Base-by-base conservation (phyloP, 345 rosid species). In the Salix viminalis region DNA sequence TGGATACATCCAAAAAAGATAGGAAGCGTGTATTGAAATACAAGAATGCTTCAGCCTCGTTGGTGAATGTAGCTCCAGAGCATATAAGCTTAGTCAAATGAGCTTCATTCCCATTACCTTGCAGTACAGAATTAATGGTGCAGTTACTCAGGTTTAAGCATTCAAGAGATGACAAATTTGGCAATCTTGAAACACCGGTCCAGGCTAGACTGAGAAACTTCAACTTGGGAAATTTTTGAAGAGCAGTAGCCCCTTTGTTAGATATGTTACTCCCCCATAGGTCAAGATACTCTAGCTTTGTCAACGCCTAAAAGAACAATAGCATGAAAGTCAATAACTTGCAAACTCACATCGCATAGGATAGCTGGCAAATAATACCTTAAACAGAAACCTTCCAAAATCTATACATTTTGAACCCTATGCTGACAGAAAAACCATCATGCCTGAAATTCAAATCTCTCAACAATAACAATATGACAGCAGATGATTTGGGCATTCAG, bases 231-330 rank as follows among this genome's bases (percentile, higher is more conserved):
- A 95, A 91, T 42, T 67, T 75, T 71, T 58, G 80, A 75, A 95
- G 90, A 81, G 76, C 36, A 37, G 75, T 26, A 71, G 81, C 92
- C n/a, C 97, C 97, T 64, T 80, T 69, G 72, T 91, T 84, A 26
- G 99, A 76, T 82, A 93, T 77, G 75, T 86, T 83, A 82, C 97
- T 96, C 36, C 97, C 98, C 96, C 98, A 93, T 21, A 96, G 89
- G 78, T 96, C 97, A 76, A 96, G 93, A 80, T 91, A 82, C 77
- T 91, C 87, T n/a, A 93, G 92, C 84, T 90, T 91, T 65, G 78
- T 83, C 86, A 93, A 75, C 52, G 66, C 93, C 98, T 96, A 85
- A 73, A 74, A 80, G 28, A 76, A 74, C 39, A 77, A 67, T 1
- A 78, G 24, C 64, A 58, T 19, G 61, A 12, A 46, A 28, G 66